Base-by-base conservation (phyloP, 169 alveolate species). In the Eimeria sp. region DNA sequence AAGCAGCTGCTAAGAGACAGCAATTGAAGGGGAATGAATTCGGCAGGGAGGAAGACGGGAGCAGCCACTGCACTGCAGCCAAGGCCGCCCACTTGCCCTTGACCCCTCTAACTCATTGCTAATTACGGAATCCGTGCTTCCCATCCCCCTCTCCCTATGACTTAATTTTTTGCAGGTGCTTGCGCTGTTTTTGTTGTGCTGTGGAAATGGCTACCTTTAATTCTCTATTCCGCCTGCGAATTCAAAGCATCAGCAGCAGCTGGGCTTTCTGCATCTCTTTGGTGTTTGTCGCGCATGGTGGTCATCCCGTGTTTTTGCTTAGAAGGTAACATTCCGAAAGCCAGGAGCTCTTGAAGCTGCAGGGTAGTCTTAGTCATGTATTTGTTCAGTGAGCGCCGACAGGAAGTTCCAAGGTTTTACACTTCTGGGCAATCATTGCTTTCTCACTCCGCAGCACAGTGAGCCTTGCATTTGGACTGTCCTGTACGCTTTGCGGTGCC, bases 1-100 rank as follows among this genome's bases (percentile, higher is more conserved):
- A 86, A 58, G 92, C 92, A n/a, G 92, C 80, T 1, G 82, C 80
- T 5, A 86, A 40, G 78, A 51, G 92, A 61, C 92, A 86, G 22
- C 80, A 58, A 9, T 1, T 40, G 45, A 86, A 40, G 57, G 80
- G 80, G 40, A 14, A 57, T 18, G 43, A 61, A 45, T 45, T 57
- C 58, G 58, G 92, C 11, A 86, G 40, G 9, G 80, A 86, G 9
- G 92, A n/a, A 54, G 72, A 49, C 13, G 90, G 76, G 63, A 14
- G 61, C 61, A 61, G 76, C 57, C 76, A 49, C 61, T 34, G 4
- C 58, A 49, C 20, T 45, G 43, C 75, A 25, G n/a, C 45, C 20
- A 13, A 49, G 25, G 63, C 92, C 47, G n/a, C 80, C 20, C 80
- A 30, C n/a, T 4, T 61, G 45, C 92, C 80, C 13, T 30, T 86